A percentile compares a stretch with the other conserved stretches of the same genome.
These are phyloP conservation scores for Monilinia fructigena DNA, from an alignment of 2,329 filamentous ascomycete species.

Conservation along the genomic window DNA sequence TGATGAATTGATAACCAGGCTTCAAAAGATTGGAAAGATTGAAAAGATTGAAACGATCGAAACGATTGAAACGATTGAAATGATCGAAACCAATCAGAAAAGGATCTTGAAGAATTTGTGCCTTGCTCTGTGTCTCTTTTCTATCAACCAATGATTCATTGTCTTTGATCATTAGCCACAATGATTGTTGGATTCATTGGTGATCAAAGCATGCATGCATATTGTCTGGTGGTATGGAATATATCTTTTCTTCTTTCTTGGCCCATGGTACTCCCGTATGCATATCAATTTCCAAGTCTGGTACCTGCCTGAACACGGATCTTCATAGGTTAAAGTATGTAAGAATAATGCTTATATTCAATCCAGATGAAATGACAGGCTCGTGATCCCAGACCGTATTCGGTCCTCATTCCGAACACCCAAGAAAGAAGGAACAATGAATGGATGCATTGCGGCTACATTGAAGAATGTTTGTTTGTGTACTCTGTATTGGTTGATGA, in stretches of 20 bases:
- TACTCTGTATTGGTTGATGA: too few relatives aligned
- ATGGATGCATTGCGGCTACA: too few relatives aligned
- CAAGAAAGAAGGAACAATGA: background rate
- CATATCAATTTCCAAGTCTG: too few relatives aligned
- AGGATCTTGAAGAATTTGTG: background rate
- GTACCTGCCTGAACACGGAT: too few relatives aligned
- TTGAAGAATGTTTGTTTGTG: too few relatives aligned
- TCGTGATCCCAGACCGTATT: background rate
- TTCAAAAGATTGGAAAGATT: background rate
- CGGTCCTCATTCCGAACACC: conserved; percentile 14
- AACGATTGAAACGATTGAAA: background rate
- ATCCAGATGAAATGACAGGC: conserved; percentile 11
- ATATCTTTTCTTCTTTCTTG: too few relatives aligned
- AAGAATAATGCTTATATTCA: conserved; percentile 7
- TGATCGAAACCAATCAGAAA: background rate
- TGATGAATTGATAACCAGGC: background rate
- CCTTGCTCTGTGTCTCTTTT: background rate
- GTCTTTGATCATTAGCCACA: background rate
- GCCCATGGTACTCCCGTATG: too few relatives aligned
- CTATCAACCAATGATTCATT: background rate
- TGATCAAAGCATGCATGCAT: background rate
- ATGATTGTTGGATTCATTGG: background rate
- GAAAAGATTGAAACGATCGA: background rate
- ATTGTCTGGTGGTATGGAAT: too few relatives aligned
- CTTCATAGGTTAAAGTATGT: too few relatives aligned